phyloP scores from a whole-genome alignment of 768 basidiomycete species.

The Rhodotorula sphaerocarpa region DNA sequence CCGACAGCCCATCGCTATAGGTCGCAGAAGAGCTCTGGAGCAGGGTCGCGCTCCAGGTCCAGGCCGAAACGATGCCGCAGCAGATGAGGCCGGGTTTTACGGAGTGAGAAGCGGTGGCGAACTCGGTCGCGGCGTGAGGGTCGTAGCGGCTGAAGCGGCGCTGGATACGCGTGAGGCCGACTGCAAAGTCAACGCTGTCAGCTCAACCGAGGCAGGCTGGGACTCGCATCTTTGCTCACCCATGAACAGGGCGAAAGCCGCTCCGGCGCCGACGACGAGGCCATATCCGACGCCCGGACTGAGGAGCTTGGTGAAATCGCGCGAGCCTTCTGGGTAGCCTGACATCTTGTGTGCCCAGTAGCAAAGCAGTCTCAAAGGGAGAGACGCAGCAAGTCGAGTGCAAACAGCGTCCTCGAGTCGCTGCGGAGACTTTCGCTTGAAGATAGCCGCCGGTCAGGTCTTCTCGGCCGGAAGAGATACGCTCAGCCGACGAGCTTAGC shows the following conservation, averaged over 20 bases:
- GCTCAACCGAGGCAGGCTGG: neutral
- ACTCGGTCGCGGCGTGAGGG: constrained; percentile 52
- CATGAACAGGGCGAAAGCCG: constrained; percentile 15
- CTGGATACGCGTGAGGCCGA: constrained; percentile 68
- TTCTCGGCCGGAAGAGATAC: too few relatives aligned
- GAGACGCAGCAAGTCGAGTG: too few relatives aligned
- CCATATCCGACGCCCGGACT: constrained; percentile 8
- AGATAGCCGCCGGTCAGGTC: too few relatives aligned
- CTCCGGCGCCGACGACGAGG: neutral
- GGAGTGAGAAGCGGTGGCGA: constrained; percentile 35
- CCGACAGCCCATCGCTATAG: constrained; percentile 76
- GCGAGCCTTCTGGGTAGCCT: constrained; percentile 13
- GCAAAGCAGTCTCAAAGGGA: too few relatives aligned
- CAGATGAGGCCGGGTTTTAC: constrained; percentile 88
- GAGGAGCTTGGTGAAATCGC: constrained; percentile 15
- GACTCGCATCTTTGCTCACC: neutral
- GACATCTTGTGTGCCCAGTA: too few relatives aligned
- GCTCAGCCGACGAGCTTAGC: too few relatives aligned
- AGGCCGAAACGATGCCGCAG: constrained; percentile 56
- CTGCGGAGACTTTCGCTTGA: too few relatives aligned
- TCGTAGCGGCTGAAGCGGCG: constrained; percentile 46
- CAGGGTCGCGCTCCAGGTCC: constrained; percentile 39
- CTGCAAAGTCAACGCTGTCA: neutral
- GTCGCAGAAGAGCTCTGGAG: constrained; percentile 74
- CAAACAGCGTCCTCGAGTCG: too few relatives aligned